Evolutionary conservation across 2,329 filamentous ascomycete genomes (phyloP).

Genomic region (Teratosphaeria gauchensis): DNA sequence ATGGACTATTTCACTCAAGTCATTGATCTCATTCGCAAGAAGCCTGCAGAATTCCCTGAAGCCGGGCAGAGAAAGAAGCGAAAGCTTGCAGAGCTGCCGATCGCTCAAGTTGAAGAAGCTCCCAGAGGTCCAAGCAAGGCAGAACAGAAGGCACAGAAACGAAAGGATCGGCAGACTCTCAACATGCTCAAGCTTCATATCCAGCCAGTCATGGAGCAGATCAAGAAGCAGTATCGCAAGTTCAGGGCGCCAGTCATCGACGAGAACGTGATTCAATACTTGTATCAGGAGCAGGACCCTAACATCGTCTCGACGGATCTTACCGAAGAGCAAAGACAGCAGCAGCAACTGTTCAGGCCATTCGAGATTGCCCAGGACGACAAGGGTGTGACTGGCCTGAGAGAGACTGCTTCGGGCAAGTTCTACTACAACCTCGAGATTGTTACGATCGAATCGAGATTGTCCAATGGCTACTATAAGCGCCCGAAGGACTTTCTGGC

Average conservation of each 20-base stretch:
- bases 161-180: slow-evolving; percentile 71
- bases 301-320: slow-evolving; percentile 52
- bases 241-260: slow-evolving; percentile 76
- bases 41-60: slow-evolving; percentile 79
- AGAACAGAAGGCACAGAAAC: slow-evolving; percentile 69
- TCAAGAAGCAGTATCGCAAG: slow-evolving; percentile 79
- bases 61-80: slow-evolving; percentile 78
- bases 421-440: slow-evolving; percentile 95
- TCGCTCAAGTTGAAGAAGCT: slow-evolving; percentile 58
- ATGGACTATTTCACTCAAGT: slow-evolving; percentile 70
- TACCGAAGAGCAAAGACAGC: slow-evolving; percentile 43
- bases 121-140: slow-evolving; percentile 56
- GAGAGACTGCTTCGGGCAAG: slow-evolving; percentile 66
- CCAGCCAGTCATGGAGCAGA: slow-evolving; percentile 94
- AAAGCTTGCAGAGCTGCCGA: slow-evolving; percentile 63
- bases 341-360: slow-evolving; percentile 53
- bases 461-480: slow-evolving; percentile 94
- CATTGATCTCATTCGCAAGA: slow-evolving; percentile 65
- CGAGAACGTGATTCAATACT: slow-evolving; percentile 63
- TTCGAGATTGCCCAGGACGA: slow-evolving; percentile 73
- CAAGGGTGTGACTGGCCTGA: slow-evolving; percentile 65
- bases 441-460: slow-evolving; percentile 84
- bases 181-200: slow-evolving; percentile 82
- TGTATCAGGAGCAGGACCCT: slow-evolving; percentile 76
- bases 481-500: slow-evolving; percentile 79